Evolutionary conservation across 1,284 basidiomycete genomes (phyloP), one percentile per base, ranked within the genome.

Genomic region (Ceratobasidium sp.): DNA sequence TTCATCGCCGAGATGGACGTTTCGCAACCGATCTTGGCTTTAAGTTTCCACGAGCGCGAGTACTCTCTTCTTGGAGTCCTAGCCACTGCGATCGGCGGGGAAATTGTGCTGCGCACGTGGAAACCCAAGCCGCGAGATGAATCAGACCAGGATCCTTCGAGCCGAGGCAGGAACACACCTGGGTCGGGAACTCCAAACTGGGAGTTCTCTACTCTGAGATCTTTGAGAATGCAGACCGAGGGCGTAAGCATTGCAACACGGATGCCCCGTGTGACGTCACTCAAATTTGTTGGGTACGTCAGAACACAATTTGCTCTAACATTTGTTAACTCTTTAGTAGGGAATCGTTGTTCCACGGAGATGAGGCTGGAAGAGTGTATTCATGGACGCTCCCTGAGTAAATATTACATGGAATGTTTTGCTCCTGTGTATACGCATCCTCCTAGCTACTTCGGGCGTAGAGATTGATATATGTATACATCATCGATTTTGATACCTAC

Each of bases 21-120:
- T 7, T 78, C 79, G 27, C 75, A 79, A 36, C 74, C 77, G 45
- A 87, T 93, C 62, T 90, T 90, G 0, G 89, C 91, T 0, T 80
- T 96, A 51, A 89, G 91, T 0, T 95, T 96, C 83, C 90, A 93
- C 76, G 92, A 94, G 80, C 88, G 93, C 29, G 93, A 96, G 79
- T 94, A 91, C 79, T 89, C 90, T 0, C 85, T 87, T 75, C 83
- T 89, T 0, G 91, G 91, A 1, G 83, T 94, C 7, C 84, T 94
- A 29, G 93, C 91, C 0, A 60, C 57, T 7, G 67, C 67, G 15
- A 50, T 72, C 19, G 90, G 89, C 0, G 93, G 91, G 2, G 85
- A 87, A 9, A 90, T 93, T 75, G 87, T 87, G 0, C 82, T 94
- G 27, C 83, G 90, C 62, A 92, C 93, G 0, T 94, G 93, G 93